phyloP scores from a whole-genome alignment of 2,329 filamentous ascomycete genomes.

The Drechslerella dactyloides region DNA sequence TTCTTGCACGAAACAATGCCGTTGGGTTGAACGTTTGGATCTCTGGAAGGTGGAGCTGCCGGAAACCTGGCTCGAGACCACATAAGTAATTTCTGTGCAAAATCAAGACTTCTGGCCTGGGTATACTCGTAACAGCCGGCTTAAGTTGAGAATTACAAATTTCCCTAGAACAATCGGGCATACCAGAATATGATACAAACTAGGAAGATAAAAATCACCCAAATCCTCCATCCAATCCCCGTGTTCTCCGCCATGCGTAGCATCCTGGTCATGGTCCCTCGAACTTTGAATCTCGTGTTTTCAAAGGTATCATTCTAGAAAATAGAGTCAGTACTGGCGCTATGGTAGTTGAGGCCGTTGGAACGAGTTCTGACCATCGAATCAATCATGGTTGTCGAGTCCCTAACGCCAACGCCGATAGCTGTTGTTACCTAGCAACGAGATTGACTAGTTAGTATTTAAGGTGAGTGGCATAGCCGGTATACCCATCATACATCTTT shows the following conservation, averaged over 20 bases:
- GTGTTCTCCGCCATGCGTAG: slow-evolving; percentile 91
- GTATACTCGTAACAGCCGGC: too few species aligned
- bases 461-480: not conserved
- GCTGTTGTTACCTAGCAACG: slow-evolving; percentile 76
- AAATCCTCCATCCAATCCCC: slow-evolving; percentile 94
- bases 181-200: slow-evolving; percentile 85
- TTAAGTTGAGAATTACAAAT: too few species aligned
- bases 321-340: not conserved
- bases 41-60: too few species aligned
- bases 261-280: slow-evolving; percentile 97
- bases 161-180: slow-evolving; percentile 82
- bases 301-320: slow-evolving; percentile 81
- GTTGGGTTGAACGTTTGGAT: too few species aligned
- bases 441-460: slow-evolving; percentile 16
- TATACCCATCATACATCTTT: slow-evolving; percentile 85
- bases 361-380: slow-evolving; percentile 69
- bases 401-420: slow-evolving; percentile 93
- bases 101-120: too few species aligned
- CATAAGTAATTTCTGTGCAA: too few species aligned
- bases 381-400: slow-evolving; percentile 83
- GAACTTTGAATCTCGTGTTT: slow-evolving; percentile 76
- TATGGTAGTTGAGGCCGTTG: not conserved
- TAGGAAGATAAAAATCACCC: slow-evolving; percentile 84
- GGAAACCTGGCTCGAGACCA: too few species aligned
- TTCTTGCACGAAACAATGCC: too few species aligned